These are phyloP conservation scores for Nemania diffusa DNA, from an alignment of 2,329 filamentous ascomycete species.

Conservation along the genomic window DNA sequence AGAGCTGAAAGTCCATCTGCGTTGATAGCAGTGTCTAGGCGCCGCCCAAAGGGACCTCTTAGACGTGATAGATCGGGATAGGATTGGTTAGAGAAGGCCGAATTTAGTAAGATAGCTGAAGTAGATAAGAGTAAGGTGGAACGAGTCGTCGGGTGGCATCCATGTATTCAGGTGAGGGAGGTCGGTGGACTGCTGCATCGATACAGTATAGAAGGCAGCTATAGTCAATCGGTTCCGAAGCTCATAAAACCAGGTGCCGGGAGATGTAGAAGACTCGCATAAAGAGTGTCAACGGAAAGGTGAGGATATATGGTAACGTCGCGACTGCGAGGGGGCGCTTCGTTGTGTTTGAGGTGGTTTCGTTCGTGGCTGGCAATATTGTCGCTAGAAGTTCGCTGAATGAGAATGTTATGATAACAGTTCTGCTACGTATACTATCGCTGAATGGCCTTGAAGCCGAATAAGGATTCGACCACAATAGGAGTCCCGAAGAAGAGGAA, in stretches of 20 bases:
- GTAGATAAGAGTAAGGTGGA: conserved; percentile 39
- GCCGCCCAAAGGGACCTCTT: conserved; percentile 31
- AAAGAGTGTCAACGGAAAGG: not conserved
- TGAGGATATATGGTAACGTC: not conserved
- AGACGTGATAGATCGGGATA: conserved; percentile 23
- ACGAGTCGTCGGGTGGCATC: conserved; percentile 42
- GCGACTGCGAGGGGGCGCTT: not conserved
- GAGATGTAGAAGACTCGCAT: not conserved
- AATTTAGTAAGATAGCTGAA: conserved; percentile 43
- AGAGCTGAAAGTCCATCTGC: conserved; percentile 75
- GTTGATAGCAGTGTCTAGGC: conserved; percentile 63
- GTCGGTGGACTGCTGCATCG: conserved; percentile 44
- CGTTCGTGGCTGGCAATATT: not conserved
- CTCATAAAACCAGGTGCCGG: not conserved
- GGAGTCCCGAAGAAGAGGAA: not conserved
- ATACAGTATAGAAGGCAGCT: conserved; percentile 23
- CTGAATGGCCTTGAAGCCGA: conserved; percentile 4
- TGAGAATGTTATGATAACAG: not conserved
- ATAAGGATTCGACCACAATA: not conserved
- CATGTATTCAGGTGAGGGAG: conserved; percentile 47
- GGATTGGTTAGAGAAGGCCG: conserved; percentile 10
- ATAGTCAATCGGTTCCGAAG: not conserved
- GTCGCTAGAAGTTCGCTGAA: conserved; percentile 1
- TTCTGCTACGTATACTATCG: conserved; percentile 6
- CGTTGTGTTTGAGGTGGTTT: not conserved